A percentile compares a stretch with the other conserved stretches of the same genome.
Evolutionary conservation across 106 monocot genomes (phyloP).

Genomic region (Ottelia alismoides): DNA sequence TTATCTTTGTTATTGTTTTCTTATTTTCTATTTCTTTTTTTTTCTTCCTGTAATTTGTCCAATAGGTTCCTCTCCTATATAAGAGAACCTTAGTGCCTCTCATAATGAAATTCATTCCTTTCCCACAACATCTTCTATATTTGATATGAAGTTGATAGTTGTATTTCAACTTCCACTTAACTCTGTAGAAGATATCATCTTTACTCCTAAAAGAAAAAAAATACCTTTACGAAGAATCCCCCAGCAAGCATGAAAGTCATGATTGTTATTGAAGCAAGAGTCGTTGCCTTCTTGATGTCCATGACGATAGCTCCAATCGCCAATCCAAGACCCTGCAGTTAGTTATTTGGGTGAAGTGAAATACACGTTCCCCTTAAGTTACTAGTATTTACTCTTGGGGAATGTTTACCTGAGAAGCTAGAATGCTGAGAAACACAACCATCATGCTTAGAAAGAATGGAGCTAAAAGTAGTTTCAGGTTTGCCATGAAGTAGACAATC

Average conservation of each 20-base stretch:
- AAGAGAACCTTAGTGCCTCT: no score
- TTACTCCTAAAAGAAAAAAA: no score
- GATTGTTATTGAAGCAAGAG: conserved; percentile 13
- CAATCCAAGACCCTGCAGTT: conserved; percentile 20
- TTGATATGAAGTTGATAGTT: no score
- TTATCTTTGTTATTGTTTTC: no score
- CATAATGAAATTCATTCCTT: no score
- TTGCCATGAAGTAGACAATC: conserved; percentile 32
- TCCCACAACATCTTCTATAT: no score
- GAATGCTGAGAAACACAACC: conserved; percentile 14
- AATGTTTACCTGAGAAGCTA: conserved; percentile 20
- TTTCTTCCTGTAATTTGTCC: no score
- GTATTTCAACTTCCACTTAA: no score
- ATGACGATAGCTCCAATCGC: conserved; percentile 19
- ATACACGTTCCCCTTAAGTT: not conserved
- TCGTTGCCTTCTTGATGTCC: conserved; percentile 31
- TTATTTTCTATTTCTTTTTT: no score
- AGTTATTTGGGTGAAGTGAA: not conserved
- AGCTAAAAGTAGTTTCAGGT: conserved; percentile 5
- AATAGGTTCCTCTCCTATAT: no score
- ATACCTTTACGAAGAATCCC: conserved; percentile 22
- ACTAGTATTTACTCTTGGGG: not conserved
- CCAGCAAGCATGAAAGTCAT: conserved; percentile 27
- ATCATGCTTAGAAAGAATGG: conserved; percentile 14
- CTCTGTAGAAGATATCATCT: no score